A percentile compares a stretch with the other conserved stretches of the same genome.
These are phyloP conservation scores for Pseudonectria foliicola DNA, from an alignment of 2,329 filamentous ascomycete species.

Conservation along the genomic window DNA sequence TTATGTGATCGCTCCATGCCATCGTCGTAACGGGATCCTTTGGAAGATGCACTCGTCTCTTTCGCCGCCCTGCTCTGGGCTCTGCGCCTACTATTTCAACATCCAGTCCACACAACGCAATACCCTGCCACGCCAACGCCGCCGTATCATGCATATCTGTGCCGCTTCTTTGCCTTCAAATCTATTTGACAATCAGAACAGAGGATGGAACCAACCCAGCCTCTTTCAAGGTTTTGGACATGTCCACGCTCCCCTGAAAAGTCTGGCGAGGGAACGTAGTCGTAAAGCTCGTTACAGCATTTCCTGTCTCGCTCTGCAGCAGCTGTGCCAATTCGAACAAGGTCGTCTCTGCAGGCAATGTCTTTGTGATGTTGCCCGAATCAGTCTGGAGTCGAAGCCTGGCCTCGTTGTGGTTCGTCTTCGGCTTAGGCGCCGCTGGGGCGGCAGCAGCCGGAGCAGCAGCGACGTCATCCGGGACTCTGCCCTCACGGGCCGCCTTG, in stretches of 20 bases:
- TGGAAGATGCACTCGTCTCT: no score
- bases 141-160: conserved; percentile 15
- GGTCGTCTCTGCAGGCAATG: conserved; percentile 80
- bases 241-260: conserved; percentile 62
- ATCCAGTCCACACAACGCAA: conserved; percentile 1
- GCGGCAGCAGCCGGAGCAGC: conserved; percentile 39
- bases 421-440: conserved; percentile 49
- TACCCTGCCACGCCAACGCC: conserved; percentile 7
- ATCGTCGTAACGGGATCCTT: no score
- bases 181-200: conserved; percentile 67
- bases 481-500: conserved; percentile 81
- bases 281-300: conserved; percentile 67
- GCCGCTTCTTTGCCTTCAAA: conserved; percentile 1
- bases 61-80: no score
- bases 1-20: conserved; percentile 7
- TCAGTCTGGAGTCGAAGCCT: conserved; percentile 74
- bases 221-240: conserved; percentile 88
- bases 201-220: conserved; percentile 84
- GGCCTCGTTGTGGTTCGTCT: conserved; percentile 70
- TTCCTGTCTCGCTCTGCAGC: conserved; percentile 63
- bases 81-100: background rate
- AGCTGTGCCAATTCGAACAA: conserved; percentile 84
- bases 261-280: conserved; percentile 84
- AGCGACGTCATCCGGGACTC: conserved; percentile 37
- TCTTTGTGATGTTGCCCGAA: conserved; percentile 73